Evolutionary conservation across 345 rosid genomes (phyloP), one percentile per base, ranked within the genome.

Genomic region (Brassica carinata): DNA sequence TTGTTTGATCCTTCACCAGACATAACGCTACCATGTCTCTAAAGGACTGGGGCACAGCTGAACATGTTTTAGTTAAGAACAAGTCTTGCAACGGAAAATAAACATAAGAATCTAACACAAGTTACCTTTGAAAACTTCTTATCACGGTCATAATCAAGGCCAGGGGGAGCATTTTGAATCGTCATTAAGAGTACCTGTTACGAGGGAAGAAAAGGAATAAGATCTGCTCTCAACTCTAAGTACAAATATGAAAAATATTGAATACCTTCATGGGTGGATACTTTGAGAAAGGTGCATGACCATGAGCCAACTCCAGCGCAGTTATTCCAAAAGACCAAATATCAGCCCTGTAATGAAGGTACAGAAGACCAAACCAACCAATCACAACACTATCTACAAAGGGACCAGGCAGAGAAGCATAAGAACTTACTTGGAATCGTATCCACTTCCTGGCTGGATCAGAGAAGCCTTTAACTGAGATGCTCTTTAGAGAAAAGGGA

Each of bases 261-360:
- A 62, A 84, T 74, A 96, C 99, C 97, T 96, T 96, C 97, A 96
- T 90, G 34, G 99, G 99, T 55, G 99, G 97, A 88, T 93, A 92
- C 81, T 94, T 94, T 13, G 99, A 94, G 85, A 94, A 94, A 58
- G 99, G 99, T 62, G 99, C 99, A 87, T 94, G 99, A 40, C 99
- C 99, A 85, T 92, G 99, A 64, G 99, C 98, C 76, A 96, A 91
- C 87, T 96, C 99, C 73, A 96, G 68, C 72, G 97, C 99, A 3
- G 99, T 96, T 76, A 96, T 96, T 67, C 99, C 99, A 80, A 96
- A 96, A 11, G 99, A 96, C 99, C 99, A 96, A 74, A 96, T 96
- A 87, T 96, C 98, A 71, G 97, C 99, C 85, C 99, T 96, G 86
- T 79, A 69, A 34, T 74, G 38, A 72, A 81, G 67, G 73, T 77